Base-by-base conservation (phyloP, 192 early-diverging fungal genomes). In the Glomus cerebriforme region DNA sequence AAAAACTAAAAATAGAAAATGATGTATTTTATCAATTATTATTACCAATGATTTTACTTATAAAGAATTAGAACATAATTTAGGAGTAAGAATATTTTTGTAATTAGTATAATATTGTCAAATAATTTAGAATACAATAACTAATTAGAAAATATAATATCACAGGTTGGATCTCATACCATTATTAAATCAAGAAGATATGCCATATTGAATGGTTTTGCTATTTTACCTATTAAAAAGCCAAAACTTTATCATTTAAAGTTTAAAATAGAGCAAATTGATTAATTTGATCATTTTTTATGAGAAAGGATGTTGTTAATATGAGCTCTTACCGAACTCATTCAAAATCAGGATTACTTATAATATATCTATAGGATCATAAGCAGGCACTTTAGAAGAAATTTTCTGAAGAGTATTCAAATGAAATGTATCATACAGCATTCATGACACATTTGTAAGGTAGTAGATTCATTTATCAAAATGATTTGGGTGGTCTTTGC, bases 221-320 rank as follows among this genome's bases (percentile, higher is more conserved):
- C 12, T 27, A 9, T 8, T 63, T n/a, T 8, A 9, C 26, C 60
- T 63, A 7, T 63, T 63, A n/a, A 63, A 63, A 63, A 39, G 24
- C 60, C 26, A 65, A 31, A 29, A 31, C 12, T 65, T 65, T 12
- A 65, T 65, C 63, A 13, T 31, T 7, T 65, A 65, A 31, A 31
- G n/a, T 34, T 65, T 65, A 65, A 26, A 31, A 47, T 17, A 65
- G 63, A 65, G n/a, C 31, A 65, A 65, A 65, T 65, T 65, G 31
- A 65, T 32, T 31, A 65, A 34, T 65, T 65, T 65, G 31, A 65
- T 31, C 24, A 65, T 26, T 65, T 65, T 65, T 65, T 65, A 65
- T 37, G 37, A 37, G 37, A 7, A 37, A 37, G 37, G 37, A 37
- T 37, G 37, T 37, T 37, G 37, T 37, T 17, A 65, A 65, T 34